phyloP scores from a whole-genome alignment of 1,284 basidiomycete species.

The Boletus semigastroideus region DNA sequence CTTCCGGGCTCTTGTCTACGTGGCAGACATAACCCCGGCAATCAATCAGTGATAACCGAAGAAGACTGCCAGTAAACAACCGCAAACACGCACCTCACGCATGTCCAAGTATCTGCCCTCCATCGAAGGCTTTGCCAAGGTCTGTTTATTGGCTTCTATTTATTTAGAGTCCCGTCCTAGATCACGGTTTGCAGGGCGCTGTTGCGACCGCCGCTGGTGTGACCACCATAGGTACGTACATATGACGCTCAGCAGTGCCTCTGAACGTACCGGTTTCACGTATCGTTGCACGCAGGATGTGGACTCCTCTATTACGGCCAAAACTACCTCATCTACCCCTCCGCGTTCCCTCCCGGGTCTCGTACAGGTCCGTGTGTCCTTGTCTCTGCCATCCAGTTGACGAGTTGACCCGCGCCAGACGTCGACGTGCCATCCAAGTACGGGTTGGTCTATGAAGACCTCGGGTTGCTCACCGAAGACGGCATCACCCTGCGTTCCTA shows the following conservation, averaged over 20 bases:
- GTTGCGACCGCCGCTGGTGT: conserved; percentile 66
- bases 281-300: conserved; percentile 43
- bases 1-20: too few species aligned
- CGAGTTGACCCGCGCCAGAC: conserved; percentile 39
- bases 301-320: conserved; percentile 85
- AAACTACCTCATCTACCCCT: conserved; percentile 86
- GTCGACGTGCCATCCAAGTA: conserved; percentile 72
- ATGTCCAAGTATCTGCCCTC: conserved; percentile 48
- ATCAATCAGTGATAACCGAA: too few species aligned
- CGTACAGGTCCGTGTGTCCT: conserved; percentile 53
- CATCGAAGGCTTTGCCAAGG: conserved; percentile 65
- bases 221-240: conserved; percentile 60
- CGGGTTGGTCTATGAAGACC: conserved; percentile 71
- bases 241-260: background rate
- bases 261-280: too few species aligned
- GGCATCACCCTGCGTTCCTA: conserved; percentile 60
- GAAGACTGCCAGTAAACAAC: too few species aligned
- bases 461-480: conserved; percentile 67
- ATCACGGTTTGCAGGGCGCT: conserved; percentile 50
- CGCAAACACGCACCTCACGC: background rate
- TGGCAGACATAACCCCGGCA: too few species aligned
- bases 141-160: conserved; percentile 22
- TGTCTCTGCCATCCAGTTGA: background rate
- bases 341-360: conserved; percentile 84
- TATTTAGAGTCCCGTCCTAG: too few species aligned